Base-by-base conservation (phyloP, 2,329 filamentous ascomycete genomes). In the Apiospora marii region DNA sequence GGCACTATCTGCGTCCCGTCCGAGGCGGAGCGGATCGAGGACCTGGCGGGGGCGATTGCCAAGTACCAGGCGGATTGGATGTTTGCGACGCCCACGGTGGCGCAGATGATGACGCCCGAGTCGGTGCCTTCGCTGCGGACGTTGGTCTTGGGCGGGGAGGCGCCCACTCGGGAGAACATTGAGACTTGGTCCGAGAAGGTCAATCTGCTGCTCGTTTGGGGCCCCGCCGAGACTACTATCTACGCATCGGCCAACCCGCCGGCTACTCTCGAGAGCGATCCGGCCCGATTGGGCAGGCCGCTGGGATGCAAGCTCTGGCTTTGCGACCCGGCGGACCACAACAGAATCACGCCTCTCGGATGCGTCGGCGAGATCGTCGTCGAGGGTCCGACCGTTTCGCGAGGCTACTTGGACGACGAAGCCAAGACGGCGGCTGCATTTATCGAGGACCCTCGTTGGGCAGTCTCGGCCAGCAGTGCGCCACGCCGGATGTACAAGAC, bases 1-100 rank as follows among this genome's bases (percentile, higher is more conserved):
- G 72, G 69, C 22, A 68, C 51, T 30, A 37, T 73, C 7, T 73
- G 72, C 30, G 68, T 73, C 13, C 53, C 72, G 14, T 69, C 58
- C 0, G 53, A 61, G 12, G 53, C 12, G 2, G 53, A 61, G n/a
- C 53, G 53, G 12, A 41, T 41, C 37, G 14, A 61, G 1, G 24
- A 61, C 53, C 14, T 61, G 5, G 53, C n/a, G 14, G 53, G n/a
- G 5, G 14, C 24, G 5, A 16, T 61, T n/a, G 27, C 14, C 12
- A 16, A 27, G 24, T 27, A 27, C 5, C 53, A 5, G 1, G 53
- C 24, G 4, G 24, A 61, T n/a, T 34, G 27, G 24, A 34, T 64
- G 5, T 16, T 22, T 12, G 10, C 34, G 8, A 64, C 53, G 16
- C 53, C 53, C 12, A 19, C 53, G 4, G 27, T 64, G 6, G 53